Evolutionary conservation across 2,329 filamentous ascomycete species (phyloP).

Genomic region (Exophiala alcalophila): DNA sequence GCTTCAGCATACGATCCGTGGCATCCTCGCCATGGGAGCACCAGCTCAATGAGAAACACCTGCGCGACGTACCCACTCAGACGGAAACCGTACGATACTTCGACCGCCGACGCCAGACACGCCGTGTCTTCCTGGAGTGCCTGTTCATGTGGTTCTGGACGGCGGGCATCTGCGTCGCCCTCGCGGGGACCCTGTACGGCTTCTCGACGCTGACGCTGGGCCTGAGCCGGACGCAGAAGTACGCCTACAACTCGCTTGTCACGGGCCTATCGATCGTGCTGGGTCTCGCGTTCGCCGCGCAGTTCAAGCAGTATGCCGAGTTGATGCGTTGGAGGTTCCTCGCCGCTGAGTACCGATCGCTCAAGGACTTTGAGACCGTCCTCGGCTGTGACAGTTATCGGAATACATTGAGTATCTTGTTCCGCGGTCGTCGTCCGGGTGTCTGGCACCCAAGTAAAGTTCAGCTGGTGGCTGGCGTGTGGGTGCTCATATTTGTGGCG

Average conservation of each 20-base stretch:
- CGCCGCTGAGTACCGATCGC: constrained; percentile 16
- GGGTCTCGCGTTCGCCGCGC: constrained; percentile 18
- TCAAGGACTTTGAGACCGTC: constrained; percentile 22
- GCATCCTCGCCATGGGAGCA: constrained; percentile 16
- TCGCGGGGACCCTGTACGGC: constrained; percentile 18
- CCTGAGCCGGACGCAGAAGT: constrained; percentile 16
- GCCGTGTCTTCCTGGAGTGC: constrained; percentile 19
- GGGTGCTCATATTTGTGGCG: constrained; percentile 19
- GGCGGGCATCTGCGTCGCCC: constrained; percentile 15
- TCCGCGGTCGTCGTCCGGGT: constrained; percentile 5
- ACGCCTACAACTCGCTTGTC: constrained; percentile 21
- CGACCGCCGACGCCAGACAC: constrained; percentile 17
- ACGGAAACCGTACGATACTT: constrained; percentile 18
- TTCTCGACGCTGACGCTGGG: constrained; percentile 10
- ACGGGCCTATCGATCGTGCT: constrained; percentile 22
- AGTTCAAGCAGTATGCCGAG: constrained; percentile 24
- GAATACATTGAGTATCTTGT: constrained; percentile 16
- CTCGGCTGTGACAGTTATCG: constrained; percentile 19
- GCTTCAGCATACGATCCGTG: constrained; percentile 7
- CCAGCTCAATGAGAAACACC: constrained; percentile 19
- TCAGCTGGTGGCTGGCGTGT: constrained; percentile 16
- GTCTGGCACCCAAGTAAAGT: constrained; percentile 13
- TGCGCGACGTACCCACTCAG: constrained; percentile 4
- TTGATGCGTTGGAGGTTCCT: constrained; percentile 26
- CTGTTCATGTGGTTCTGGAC: constrained; percentile 21